Evolutionary conservation across 768 basidiomycete species (phyloP), one percentile per base, ranked within the genome.

Genomic region (Tulasnella sp.): DNA sequence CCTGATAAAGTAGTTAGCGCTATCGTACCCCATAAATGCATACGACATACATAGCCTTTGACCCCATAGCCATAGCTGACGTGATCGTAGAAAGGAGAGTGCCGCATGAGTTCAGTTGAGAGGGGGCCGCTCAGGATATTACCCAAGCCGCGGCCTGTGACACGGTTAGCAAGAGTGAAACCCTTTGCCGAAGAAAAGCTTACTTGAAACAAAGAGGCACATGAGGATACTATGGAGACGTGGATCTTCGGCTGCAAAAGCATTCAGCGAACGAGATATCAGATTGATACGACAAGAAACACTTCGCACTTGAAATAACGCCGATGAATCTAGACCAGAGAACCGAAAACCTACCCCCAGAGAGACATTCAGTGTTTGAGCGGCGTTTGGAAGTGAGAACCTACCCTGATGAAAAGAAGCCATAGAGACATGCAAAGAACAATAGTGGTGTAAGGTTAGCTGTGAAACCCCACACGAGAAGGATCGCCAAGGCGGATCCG

Each of bases 311-410:
- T 8, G 71, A 73, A 31, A 79, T 72, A 16, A 74, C 71, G 19
- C 78, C 78, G 34, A 79, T 79, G 44, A 79, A 79, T 38, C 52
- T 40, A 19, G 78, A 27, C 78, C 78, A 79, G 19, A 79, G 44
- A 39, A 71, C 62, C 39, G 78, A 79, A 72, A 79, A 79, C 14
- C 78, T 78, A 42, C 19, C 44, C 44, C 39, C 2, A 24, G 12
- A n/a, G 6, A 21, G 39, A 73, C 8, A 39, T n/a, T 18, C 8
- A 27, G 10, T 6, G 5, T 18, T 2, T 39, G 2, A 3, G 42
- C 34, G 34, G 21, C 27, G 2, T 27, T 6, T 27, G n/a, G 0
- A n/a, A 68, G 62, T 5, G 14, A 6, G 8, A 36, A 42, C 78
- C 2, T 72, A 79, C 78, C 71, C 71, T 4, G 68, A 36, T 24